These are phyloP conservation scores for Ogataea trehalophila DNA, from an alignment of 805 yeast species.

Conservation along the genomic window DNA sequence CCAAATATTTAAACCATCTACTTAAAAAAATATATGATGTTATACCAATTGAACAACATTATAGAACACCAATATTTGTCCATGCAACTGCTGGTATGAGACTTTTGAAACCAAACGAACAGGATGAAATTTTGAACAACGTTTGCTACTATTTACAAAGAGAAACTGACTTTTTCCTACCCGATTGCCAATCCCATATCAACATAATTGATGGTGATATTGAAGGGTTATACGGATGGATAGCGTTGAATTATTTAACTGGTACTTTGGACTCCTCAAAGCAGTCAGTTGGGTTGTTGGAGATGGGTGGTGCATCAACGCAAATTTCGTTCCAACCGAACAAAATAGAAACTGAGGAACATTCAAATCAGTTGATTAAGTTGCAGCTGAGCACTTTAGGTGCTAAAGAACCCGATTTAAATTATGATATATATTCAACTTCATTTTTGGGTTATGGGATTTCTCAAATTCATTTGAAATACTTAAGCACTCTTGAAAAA, in stretches of 20 bases:
- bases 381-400: conserved; percentile 37
- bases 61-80: conserved; percentile 60
- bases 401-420: conserved; percentile 20
- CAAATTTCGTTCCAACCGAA: conserved; percentile 63
- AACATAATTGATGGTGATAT: conserved; percentile 58
- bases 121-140: conserved; percentile 36
- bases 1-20: conserved; percentile 46
- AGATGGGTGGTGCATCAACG: conserved; percentile 63
- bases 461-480: conserved; percentile 47
- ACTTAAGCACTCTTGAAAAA: conserved; percentile 33
- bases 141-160: conserved; percentile 46
- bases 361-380: conserved; percentile 40
- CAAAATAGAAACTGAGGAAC: conserved; percentile 38
- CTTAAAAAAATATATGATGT: conserved; percentile 43
- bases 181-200: conserved; percentile 57
- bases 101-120: conserved; percentile 45
- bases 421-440: conserved; percentile 44
- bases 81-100: conserved; percentile 74
- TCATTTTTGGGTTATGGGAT: conserved; percentile 60
- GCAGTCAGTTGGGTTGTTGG: conserved; percentile 51
- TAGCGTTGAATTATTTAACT: conserved; percentile 52
- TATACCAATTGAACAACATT: conserved; percentile 56
- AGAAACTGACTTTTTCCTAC: conserved; percentile 48
- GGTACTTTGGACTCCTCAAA: conserved; percentile 35
- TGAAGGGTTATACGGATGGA: conserved; percentile 68